Evolutionary conservation across 1,284 basidiomycete genomes (phyloP), one percentile per base, ranked within the genome.

Genomic region (Fistulina hepatica): DNA sequence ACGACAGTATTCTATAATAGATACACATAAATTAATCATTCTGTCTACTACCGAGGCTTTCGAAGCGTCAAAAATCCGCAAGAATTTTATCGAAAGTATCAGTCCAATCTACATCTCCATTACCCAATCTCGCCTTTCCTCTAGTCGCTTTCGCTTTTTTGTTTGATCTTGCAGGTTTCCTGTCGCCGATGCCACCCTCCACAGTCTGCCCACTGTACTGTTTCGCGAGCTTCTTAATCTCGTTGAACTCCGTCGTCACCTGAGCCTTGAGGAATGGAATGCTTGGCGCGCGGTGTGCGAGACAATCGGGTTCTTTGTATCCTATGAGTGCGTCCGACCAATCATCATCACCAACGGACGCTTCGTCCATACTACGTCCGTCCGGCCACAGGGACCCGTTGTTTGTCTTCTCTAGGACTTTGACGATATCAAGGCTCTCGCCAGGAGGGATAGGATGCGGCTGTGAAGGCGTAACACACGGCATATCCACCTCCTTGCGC

Each of bases 401-500:
- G 34, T 68, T 60, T 5, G 85, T 90, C 54, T 69, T 71, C 27
- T 64, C 63, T 10, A 97, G 64, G 2, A 85, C 63, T 39, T 71
- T 51, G 8, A 56, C 51, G 43, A 98, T 94, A 53, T 83, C 77
- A 41, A 95, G 58, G 39, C 80, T 84, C 59, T 95, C 83, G 15
- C 94, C 95, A 0, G 85, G 71, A 0, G 84, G 72, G 36, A 98
- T 89, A 0, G 83, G 73, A 13, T 56, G 57, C 3, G 88, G 84
- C 48, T 98, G 91, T 8, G 86, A 93, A 0, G 94, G 95, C 6
- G 94, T 99, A 19, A 92, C 76, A 50, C 94, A 98, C 0, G 85
- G 69, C 80, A 98, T 91, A 56, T 94, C 86, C 19, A 93, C 91
- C 60, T 98, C 95, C 59, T 99, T 99, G 21, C 94, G 73, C 34